Evolutionary conservation across 495 filamentous ascomycete genomes (phyloP), one percentile per base, ranked within the genome.

Genomic region (Hypoxylon cercidicola): DNA sequence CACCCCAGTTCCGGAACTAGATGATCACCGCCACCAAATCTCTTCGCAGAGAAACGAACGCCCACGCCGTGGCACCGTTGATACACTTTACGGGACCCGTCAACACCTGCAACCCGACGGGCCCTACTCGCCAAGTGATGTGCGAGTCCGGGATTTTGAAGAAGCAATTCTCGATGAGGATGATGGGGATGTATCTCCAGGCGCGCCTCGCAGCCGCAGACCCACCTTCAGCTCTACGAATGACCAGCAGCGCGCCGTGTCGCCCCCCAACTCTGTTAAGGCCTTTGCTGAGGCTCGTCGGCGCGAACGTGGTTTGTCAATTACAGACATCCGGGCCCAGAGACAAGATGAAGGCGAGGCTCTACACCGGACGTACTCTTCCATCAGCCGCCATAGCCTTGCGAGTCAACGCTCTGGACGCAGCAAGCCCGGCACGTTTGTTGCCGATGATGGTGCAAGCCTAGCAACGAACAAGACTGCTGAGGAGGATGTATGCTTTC

Each of bases 261-360:
- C 96, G 15, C 93, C 93, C 10, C 93, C 95, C 1, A 98, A 97
- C 74, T 99, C 95, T 2, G 95, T 99, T 20, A 94, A 97, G 75
- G 95, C 95, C 13, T 99, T 99, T 75, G 96, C 94, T 3, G 92
- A 95, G 63, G 85, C 86, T 37, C 80, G 86, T 32, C 83, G 84
- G 18, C 80, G 84, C 11, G 84, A 87, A 59, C 78, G 81, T 15
- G 82, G 81, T n/a, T 68, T 85, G 10, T 87, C 86, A 13, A 69
- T 79, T 51, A 79, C 78, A 0, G 82, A 84, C 20, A 53, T 58
- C 7, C 75, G 69, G 48, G 55, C 66, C 0, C 74, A 75, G 41
- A 72, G 72, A 48, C 78, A 76, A 35, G 78, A 81, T 2, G 91
- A 92, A 16, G 86, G 88, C 40, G 79, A 84, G 12, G 80, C 87